Percentiles rank a stretch among this genome's conserved stretches.
Conservation (phyloP, 352 stramenopile genomes). For the Phytophthora boehmeriae region DNA sequence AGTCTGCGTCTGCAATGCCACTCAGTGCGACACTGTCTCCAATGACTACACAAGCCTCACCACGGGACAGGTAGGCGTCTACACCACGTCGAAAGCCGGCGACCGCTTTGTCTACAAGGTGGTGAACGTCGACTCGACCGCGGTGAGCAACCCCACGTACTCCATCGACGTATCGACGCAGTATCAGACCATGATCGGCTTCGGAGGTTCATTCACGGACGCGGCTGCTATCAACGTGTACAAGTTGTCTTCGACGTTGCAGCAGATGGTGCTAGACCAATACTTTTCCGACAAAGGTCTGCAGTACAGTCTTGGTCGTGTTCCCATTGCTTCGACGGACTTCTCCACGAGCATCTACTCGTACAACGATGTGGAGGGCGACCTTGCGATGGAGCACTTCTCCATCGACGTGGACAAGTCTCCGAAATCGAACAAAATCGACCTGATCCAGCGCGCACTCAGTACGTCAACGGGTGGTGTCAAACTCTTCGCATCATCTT, state of each 20-base stretch:
- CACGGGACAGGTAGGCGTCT: constrained; percentile 47
- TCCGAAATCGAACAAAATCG: constrained; percentile 66
- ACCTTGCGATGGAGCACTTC: constrained; percentile 86
- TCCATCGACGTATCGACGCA: constrained; percentile 55
- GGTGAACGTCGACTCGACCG: constrained; percentile 27
- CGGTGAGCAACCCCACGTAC: constrained; percentile 39
- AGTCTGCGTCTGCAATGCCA: constrained; percentile 60
- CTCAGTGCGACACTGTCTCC: constrained; percentile 57
- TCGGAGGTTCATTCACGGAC: constrained; percentile 92
- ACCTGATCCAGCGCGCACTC: constrained; percentile 67
- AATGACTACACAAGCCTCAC: constrained; percentile 52
- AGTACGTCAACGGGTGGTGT: constrained; percentile 43
- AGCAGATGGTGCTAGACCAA: constrained; percentile 73
- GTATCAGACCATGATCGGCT: constrained; percentile 86
- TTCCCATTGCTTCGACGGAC: constrained; percentile 88
- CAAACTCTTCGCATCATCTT: constrained; percentile 82
- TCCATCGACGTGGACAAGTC: constrained; percentile 82
- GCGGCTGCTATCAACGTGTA: constrained; percentile 84
- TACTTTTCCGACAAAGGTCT: constrained; percentile 80
- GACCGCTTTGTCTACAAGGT: constrained; percentile 56
- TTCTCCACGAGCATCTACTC: constrained; percentile 88
- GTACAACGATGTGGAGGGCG: constrained; percentile 78
- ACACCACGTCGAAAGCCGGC: constrained; percentile 50
- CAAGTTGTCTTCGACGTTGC: constrained; percentile 56
- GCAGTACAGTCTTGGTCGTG: constrained; percentile 82